phyloP scores from a whole-genome alignment of 2,329 filamentous ascomycete species.

The Colletotrichum camelliae region DNA sequence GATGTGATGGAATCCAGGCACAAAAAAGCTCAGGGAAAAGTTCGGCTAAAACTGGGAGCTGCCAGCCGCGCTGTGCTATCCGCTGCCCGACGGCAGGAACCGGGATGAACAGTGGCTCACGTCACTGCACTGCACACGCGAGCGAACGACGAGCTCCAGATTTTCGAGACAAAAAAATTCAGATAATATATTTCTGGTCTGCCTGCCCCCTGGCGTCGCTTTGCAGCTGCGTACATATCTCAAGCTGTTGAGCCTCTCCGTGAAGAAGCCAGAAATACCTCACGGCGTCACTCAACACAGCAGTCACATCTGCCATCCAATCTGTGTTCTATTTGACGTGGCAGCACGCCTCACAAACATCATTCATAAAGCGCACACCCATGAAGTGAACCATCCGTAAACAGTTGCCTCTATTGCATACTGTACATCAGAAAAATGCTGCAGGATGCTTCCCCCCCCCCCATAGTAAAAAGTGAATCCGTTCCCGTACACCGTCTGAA shows the following conservation, averaged over 20 bases:
- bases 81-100: constrained; percentile 23
- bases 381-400: not conserved
- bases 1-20: constrained; percentile 30
- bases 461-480: not conserved
- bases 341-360: not conserved
- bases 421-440: constrained; percentile 23
- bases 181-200: not conserved
- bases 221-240: not conserved
- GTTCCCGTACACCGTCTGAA: constrained; percentile 21
- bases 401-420: constrained; percentile 24
- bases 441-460: constrained; percentile 14
- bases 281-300: not conserved
- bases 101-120: constrained; percentile 19
- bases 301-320: not conserved
- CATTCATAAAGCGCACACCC: not conserved
- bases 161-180: not conserved
- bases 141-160: not conserved
- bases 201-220: accelerated
- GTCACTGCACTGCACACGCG: not conserved
- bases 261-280: not conserved
- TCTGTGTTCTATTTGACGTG: not conserved
- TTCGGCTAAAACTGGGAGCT: constrained; percentile 42
- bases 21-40: constrained; percentile 51
- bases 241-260: not conserved
- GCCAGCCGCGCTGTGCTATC: not conserved